Evolutionary conservation across 768 basidiomycete genomes (phyloP), one percentile per base, ranked within the genome.

Genomic region (Mycena maculata): DNA sequence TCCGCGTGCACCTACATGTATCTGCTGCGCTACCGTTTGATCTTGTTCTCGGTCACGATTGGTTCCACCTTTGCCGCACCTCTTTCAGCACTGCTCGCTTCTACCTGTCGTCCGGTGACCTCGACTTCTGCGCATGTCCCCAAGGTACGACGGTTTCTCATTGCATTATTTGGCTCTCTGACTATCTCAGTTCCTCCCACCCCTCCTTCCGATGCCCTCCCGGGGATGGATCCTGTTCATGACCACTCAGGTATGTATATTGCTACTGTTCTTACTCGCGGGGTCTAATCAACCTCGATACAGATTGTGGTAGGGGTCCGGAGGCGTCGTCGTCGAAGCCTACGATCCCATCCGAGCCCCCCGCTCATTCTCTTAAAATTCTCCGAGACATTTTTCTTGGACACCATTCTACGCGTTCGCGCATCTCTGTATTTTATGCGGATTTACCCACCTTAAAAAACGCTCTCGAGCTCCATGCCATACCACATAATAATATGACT

Each of bases 401-500:
- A 36, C 52, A 54, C 27, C 33, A 54, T 38, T 38, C 23, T 15
- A 54, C 53, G 8, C 45, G 30, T 60, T 48, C 45, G 16, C 59
- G 59, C 25, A 48, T 41, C n/a, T 60, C 48, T 27, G 47, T 50
- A 60, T 60, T 60, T 28, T 22, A 60, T 49, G 15, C 48, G 1
- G 59, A 60, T 50, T 33, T 60, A 15, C 15, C 47, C 23, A 23
- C 59, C n/a, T 36, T 50, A 31, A 4, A 50, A 33, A 44, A 48
- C 20, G 31, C 47, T 36, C 59, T 60, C 39, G 45, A 36, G 15
- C 33, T 60, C 2, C 59, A 50, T n/a, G 36, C 47, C 33, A 50
- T 60, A 23, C 59, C 59, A 6, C 36, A 45, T 45, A 8, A 50
- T 22, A 33, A 48, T 41, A 45, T 60, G 44, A 39, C 28, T 23